Base-by-base conservation (phyloP, 805 yeast genomes). In the Lipomyces oligophaga region DNA sequence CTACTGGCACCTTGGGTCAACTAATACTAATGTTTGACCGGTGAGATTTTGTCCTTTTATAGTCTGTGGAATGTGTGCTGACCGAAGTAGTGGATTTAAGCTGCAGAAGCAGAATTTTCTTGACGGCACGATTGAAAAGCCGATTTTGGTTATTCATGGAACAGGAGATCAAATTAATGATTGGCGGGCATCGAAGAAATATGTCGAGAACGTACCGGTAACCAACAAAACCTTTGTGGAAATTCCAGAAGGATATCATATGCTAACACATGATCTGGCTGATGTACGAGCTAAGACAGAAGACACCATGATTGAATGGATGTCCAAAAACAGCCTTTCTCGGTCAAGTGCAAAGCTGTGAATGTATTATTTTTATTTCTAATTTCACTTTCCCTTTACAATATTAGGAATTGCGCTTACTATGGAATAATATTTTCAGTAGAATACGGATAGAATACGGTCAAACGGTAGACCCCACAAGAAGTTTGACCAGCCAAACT, bases 71-170 rank as follows among this genome's bases (percentile, higher is more conserved):
- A 18, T 18, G n/a, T 27, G 4, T 26, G 3, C 30, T 3, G 1
- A 11, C 5, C 30, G 16, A 24, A 3, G 15, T n/a, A 43, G 72
- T 3, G 71, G 70, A 6, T 49, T 45, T 43, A 50, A 62, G 3
- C 59, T 68, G 31, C 50, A 57, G 21, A 60, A 63, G 27, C 60
- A 64, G 4, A 41, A 39, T 3, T 63, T 59, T 47, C 58, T 58
- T 30, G 38, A 43, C n/a, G 52, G 59, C 41, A 58, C 59, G 25
- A 60, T 61, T 11, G 62, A 67, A 37, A 55, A 60, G 20, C 71
- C 72, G n/a, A 49, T 67, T 13, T 55, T 66, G 22, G 41, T 67
- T 6, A 33, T 52, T 32, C 68, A 63, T 36, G 72, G 71, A 22
- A 47, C 54, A 20, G 59, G 26, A 4, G 66, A 62, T 41, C 40